Percentiles rank a stretch among this genome's conserved stretches.
phyloP scores from a whole-genome alignment of 2,329 filamentous ascomycete species.

The Talaromyces sp. region DNA sequence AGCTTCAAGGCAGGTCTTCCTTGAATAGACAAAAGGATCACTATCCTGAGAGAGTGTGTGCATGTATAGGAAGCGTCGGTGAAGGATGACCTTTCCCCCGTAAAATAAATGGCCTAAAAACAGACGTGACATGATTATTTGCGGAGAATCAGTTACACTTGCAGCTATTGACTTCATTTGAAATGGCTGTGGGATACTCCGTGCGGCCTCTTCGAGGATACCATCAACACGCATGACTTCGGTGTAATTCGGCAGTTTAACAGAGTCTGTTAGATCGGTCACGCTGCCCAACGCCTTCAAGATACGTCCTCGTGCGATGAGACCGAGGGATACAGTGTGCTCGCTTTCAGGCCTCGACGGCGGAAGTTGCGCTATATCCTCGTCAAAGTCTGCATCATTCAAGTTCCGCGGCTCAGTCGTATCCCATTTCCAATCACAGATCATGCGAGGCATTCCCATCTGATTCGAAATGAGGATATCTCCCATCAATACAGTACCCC shows the following conservation, averaged over 20 bases:
- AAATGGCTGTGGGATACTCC: conserved; percentile 13
- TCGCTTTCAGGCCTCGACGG: conserved; percentile 40
- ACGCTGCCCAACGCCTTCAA: not conserved
- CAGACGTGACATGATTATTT: conserved; percentile 21
- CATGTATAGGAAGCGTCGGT: conserved; percentile 17
- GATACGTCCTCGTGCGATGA: not conserved
- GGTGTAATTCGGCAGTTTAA: not conserved
- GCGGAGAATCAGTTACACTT: conserved; percentile 20
- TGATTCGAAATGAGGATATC: conserved; percentile 58
- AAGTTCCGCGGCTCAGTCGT: conserved; percentile 53
- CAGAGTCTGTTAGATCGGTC: not conserved
- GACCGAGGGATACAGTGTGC: not conserved
- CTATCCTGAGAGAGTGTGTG: not conserved
- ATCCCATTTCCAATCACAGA: conserved; percentile 54
- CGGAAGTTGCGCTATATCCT: conserved; percentile 46
- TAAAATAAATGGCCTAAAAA: conserved; percentile 22
- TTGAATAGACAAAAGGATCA: not conserved
- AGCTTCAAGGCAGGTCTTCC: conserved; percentile 6
- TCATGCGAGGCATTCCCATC: conserved; percentile 57
- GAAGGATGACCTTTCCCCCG: conserved; percentile 22
- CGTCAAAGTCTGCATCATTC: conserved; percentile 55
- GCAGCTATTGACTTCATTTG: conserved; percentile 18
- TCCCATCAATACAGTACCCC: conserved; percentile 44
- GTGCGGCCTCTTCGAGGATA: not conserved
- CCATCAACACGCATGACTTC: not conserved